Evolutionary conservation across 441 rosid genomes (phyloP).

Genomic region (Mallotus repandus): DNA sequence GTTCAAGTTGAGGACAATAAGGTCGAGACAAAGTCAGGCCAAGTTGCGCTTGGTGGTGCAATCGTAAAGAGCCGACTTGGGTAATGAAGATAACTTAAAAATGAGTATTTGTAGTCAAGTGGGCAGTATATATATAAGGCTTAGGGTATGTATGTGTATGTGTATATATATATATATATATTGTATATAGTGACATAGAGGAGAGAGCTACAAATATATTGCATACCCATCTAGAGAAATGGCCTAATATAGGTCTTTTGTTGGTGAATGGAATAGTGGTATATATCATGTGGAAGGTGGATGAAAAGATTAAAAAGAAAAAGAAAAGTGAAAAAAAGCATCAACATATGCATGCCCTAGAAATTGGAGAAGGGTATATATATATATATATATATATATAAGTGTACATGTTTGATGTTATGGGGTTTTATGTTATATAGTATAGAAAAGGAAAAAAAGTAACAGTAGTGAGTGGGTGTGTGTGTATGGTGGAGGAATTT

Average conservation of each 20-base stretch:
- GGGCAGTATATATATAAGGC: neutral
- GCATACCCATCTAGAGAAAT: constrained; percentile 27
- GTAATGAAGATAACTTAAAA: constrained; percentile 17
- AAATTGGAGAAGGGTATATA: constrained; percentile 26
- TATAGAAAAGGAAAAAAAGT: constrained; percentile 32
- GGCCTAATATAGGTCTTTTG: constrained; percentile 20
- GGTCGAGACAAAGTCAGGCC: constrained; percentile 30
- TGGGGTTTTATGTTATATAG: constrained; percentile 25
- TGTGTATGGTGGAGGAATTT: constrained; percentile 16
- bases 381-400: neutral
- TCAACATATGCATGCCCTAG: constrained; percentile 25
- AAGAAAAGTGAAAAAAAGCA: constrained; percentile 21
- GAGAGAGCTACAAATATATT: neutral
- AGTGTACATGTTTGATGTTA: neutral
- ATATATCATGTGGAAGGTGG: neutral
- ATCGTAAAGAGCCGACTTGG: constrained; percentile 27
- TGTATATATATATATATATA: neutral
- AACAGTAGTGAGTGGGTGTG: neutral
- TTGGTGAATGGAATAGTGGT: neutral
- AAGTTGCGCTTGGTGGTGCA: constrained; percentile 24
- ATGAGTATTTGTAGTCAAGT: constrained; percentile 5
- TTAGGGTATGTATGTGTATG: neutral
- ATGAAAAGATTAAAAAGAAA: constrained; percentile 4
- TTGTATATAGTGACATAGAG: neutral
- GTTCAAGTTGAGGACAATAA: constrained; percentile 32